Base-by-base conservation (phyloP, 2,329 filamentous ascomycete species). In the Aspergillus japonicus region DNA sequence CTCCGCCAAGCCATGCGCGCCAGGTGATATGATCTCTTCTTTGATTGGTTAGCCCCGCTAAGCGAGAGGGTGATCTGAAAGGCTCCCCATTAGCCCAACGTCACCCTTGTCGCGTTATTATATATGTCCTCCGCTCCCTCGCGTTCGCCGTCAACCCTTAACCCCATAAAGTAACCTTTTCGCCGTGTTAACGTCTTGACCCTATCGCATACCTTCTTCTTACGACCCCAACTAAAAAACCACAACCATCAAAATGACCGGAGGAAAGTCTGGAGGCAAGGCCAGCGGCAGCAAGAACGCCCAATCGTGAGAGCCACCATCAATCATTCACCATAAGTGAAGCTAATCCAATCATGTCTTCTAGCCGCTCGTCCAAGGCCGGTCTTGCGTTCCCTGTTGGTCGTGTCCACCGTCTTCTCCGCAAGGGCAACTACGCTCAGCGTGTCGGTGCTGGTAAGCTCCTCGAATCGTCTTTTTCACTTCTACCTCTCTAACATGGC, bases 201-300 rank as follows among this genome's bases (percentile, higher is more conserved):
- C 21, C 6, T 21, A 44, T 23, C 14, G 42, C 14, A 24, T 57
- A 44, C 42, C 33, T 23, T 44, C 19, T 29, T 16, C 51, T 33
- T 47, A 48, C 29, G 50, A 51, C 61, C 61, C 60, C 54, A 62
- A 61, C 59, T 65, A 63, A 66, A 31, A 19, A 49, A 55, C 53
- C 44, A 52, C 42, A 56, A 74, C 72, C 70, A 77, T 86, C 89
- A 97, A 91, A 90, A 99, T 99, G 95, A 96, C 95, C 92, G 94
- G 94, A 87, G 94, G 95, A 83, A 99, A 99, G 85, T 97, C 94
- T 84, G 95, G 95, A 83, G 95, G 95, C 89, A 98, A 98, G 90
- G 93, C 94, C 85, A 94, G 90, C 84, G 92, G 93, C 85, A 89
- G 90, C 85, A 99, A 99, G 92, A 96, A 90, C 86, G 91, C 95